phyloP scores from a whole-genome alignment of 2,329 filamentous ascomycete genomes.

The Septoria petroselini region DNA sequence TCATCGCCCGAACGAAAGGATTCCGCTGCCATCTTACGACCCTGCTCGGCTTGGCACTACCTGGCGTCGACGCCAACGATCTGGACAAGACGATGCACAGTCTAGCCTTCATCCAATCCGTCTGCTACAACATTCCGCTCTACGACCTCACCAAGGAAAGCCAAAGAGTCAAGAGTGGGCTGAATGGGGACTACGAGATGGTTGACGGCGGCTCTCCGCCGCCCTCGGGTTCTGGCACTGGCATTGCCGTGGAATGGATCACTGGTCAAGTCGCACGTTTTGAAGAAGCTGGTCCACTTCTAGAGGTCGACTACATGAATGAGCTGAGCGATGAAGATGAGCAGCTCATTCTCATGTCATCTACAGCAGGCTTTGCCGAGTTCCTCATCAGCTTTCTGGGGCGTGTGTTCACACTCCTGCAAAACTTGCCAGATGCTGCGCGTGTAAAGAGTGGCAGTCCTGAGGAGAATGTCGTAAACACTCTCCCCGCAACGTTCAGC shows the following conservation, averaged over 20 bases:
- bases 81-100: constrained; percentile 94
- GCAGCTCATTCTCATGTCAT: constrained; percentile 82
- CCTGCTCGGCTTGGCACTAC: constrained; percentile 83
- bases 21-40: constrained; percentile 95
- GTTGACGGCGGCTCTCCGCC: constrained; percentile 27
- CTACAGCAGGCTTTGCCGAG: constrained; percentile 88
- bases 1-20: constrained; percentile 91
- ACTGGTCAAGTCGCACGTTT: constrained; percentile 90
- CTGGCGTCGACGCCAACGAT: constrained; percentile 96
- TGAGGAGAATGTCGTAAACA: constrained; percentile 96
- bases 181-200: constrained; percentile 36
- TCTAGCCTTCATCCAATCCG: constrained; percentile 88
- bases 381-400: constrained; percentile 88
- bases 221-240: constrained; percentile 41
- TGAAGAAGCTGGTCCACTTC: constrained; percentile 79
- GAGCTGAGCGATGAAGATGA: constrained; percentile 85
- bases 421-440: constrained; percentile 89
- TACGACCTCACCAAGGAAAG: constrained; percentile 68
- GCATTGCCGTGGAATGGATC: constrained; percentile 85
- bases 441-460: constrained; percentile 85
- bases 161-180: constrained; percentile 40
- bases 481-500: constrained; percentile 83
- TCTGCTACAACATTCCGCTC: constrained; percentile 94
- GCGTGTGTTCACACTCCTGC: constrained; percentile 89
- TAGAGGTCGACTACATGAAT: constrained; percentile 78